A percentile compares a stretch with the other conserved stretches of the same genome.
Evolutionary conservation across 2,329 filamentous ascomycete species (phyloP).

Genomic region (Cladophialophora chaetospira): DNA sequence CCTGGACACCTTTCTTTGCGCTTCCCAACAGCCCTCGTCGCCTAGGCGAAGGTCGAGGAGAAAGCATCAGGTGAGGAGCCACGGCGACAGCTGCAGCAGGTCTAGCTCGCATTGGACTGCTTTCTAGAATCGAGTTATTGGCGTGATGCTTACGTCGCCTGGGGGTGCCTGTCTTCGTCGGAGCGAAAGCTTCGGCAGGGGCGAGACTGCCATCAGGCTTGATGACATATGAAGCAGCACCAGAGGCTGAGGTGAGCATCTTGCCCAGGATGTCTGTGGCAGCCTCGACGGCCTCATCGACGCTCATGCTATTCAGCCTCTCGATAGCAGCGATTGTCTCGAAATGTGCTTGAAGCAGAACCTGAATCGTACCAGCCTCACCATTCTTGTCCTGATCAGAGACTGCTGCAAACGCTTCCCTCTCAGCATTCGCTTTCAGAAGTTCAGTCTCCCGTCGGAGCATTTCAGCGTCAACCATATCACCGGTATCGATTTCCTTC

Average conservation of each 20-base stretch:
- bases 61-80: slow-evolving; percentile 44
- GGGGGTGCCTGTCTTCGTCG: slow-evolving; percentile 72
- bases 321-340: slow-evolving; percentile 83
- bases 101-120: slow-evolving; percentile 53
- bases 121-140: slow-evolving; percentile 43
- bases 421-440: slow-evolving; percentile 77
- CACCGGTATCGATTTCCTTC: slow-evolving; percentile 65
- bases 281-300: slow-evolving; percentile 77
- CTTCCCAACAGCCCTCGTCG: slow-evolving; percentile 66
- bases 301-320: slow-evolving; percentile 78
- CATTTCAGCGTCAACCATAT: slow-evolving; percentile 68
- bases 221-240: slow-evolving; percentile 77
- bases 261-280: slow-evolving; percentile 76
- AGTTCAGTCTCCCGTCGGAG: slow-evolving; percentile 82
- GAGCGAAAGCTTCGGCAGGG: slow-evolving; percentile 63
- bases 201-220: slow-evolving; percentile 76
- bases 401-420: slow-evolving; percentile 75
- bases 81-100: slow-evolving; percentile 37
- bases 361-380: slow-evolving; percentile 76
- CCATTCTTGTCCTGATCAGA: slow-evolving; percentile 81
- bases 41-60: slow-evolving; percentile 79
- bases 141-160: slow-evolving; percentile 61
- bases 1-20: slow-evolving; percentile 66
- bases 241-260: slow-evolving; percentile 74
- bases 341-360: slow-evolving; percentile 85